phyloP scores from a whole-genome alignment of 805 yeast genomes.

The Debaryomyces hansenii region DNA sequence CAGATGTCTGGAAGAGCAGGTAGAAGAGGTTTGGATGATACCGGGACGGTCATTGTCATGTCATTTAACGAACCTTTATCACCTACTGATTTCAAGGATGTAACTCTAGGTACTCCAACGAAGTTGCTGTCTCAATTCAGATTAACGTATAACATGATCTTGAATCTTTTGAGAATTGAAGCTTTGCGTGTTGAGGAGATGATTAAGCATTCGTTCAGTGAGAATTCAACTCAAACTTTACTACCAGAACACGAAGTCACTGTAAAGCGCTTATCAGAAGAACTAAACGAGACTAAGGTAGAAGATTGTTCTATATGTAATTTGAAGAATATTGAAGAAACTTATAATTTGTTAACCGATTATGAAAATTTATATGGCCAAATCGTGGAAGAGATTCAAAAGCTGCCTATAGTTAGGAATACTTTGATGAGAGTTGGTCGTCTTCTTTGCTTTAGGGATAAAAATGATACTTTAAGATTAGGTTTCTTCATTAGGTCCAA shows the following conservation, averaged over 20 bases:
- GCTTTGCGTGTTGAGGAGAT: constrained; percentile 96
- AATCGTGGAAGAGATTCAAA: constrained; percentile 48
- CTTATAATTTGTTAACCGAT: constrained; percentile 45
- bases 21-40: constrained; percentile 89
- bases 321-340: constrained; percentile 42
- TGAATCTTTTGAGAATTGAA: constrained; percentile 87
- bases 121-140: constrained; percentile 90
- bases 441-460: constrained; percentile 57
- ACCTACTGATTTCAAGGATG: constrained; percentile 65
- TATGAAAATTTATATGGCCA: constrained; percentile 46
- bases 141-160: constrained; percentile 92
- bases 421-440: constrained; percentile 53
- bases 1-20: constrained; percentile 99
- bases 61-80: constrained; percentile 67
- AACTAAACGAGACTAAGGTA: constrained; percentile 40
- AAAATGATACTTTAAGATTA: constrained; percentile 35
- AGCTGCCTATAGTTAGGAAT: constrained; percentile 47
- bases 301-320: constrained; percentile 38
- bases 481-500: constrained; percentile 57
- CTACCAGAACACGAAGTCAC: constrained; percentile 81
- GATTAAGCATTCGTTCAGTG: constrained; percentile 95
- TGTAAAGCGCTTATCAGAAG: constrained; percentile 52
- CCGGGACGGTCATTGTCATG: constrained; percentile 95
- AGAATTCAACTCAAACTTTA: constrained; percentile 80
- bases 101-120: constrained; percentile 86